Conservation (phyloP, 805 yeast species). For the Babjeviella inositovora region DNA sequence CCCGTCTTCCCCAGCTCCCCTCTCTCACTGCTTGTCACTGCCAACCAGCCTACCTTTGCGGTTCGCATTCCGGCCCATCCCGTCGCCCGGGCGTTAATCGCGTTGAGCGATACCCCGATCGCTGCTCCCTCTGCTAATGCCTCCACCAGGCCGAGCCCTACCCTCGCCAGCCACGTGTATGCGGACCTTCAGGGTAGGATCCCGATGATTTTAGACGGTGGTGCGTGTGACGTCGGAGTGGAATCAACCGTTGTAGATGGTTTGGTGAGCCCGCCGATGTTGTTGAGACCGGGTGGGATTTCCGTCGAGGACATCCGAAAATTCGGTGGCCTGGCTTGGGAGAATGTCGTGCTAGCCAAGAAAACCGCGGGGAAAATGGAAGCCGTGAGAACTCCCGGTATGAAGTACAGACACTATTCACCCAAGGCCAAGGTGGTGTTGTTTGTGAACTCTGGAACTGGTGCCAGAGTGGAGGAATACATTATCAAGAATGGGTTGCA, state of each 20-base stretch:
- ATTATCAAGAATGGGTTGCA: constrained; percentile 6
- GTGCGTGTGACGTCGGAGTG: constrained; percentile 74
- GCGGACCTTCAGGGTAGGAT: constrained; percentile 69
- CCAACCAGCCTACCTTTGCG: constrained; percentile 81
- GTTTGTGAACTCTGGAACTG: constrained; percentile 33
- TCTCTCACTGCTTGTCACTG: constrained; percentile 67
- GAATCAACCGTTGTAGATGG: constrained; percentile 95
- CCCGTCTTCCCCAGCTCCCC: constrained; percentile 36
- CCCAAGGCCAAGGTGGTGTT: constrained; percentile 75
- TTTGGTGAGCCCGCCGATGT: constrained; percentile 65
- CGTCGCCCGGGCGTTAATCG: constrained; percentile 80
- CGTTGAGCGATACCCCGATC: constrained; percentile 69
- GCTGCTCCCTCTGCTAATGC: constrained; percentile 99
- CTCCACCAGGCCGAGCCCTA: constrained; percentile 89
- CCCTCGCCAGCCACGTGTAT: constrained; percentile 72
- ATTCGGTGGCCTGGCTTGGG: constrained; percentile 60
- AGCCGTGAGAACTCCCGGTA: constrained; percentile 84
- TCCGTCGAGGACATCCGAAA: constrained; percentile 57
- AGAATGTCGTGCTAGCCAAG: constrained; percentile 42
- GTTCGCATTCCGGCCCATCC: constrained; percentile 81
- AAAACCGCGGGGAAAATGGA: constrained; percentile 50
- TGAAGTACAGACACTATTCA: constrained; percentile 93
- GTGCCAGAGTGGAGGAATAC: constrained; percentile 13
- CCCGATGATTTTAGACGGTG: constrained; percentile 84
- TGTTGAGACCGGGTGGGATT: constrained; percentile 90